Evolutionary conservation across 495 filamentous ascomycete genomes (phyloP).

Genomic region (Sabuloglossum arenarium): DNA sequence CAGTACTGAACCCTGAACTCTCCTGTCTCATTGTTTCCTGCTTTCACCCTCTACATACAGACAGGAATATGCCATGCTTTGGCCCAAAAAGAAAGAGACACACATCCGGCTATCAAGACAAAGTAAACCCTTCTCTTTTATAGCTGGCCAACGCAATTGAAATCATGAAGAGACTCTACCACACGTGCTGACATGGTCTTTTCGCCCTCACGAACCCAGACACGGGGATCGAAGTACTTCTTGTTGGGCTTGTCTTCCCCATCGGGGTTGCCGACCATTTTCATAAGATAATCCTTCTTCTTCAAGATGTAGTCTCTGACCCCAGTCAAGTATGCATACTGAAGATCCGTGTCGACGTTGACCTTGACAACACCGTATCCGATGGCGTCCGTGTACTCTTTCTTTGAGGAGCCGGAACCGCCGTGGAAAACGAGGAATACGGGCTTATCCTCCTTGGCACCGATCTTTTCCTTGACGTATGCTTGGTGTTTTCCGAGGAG

Average conservation of each 20-base stretch:
- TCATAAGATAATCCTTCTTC: slow-evolving; percentile 86
- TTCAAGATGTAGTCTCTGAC: slow-evolving; percentile 81
- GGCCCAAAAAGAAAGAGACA: neutral
- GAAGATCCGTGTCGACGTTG: slow-evolving; percentile 78
- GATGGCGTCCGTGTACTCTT: slow-evolving; percentile 77
- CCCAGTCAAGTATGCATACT: slow-evolving; percentile 72
- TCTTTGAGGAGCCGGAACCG: slow-evolving; percentile 72
- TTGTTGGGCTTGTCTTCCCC: slow-evolving; percentile 96
- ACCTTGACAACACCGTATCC: slow-evolving; percentile 94
- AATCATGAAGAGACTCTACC: slow-evolving; percentile 63
- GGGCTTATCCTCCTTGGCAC: slow-evolving; percentile 55
- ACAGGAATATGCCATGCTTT: neutral
- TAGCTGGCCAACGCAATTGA: slow-evolving; percentile 71
- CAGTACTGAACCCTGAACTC: too few species aligned
- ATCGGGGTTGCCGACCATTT: slow-evolving; percentile 83
- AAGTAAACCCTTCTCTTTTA: slow-evolving; percentile 24
- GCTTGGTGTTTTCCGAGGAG: slow-evolving; percentile 86
- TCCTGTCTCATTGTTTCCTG: too few species aligned
- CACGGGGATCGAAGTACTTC: slow-evolving; percentile 80
- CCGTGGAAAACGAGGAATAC: slow-evolving; percentile 99
- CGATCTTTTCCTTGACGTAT: slow-evolving; percentile 58
- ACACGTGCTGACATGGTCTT: slow-evolving; percentile 85
- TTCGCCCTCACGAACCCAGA: slow-evolving; percentile 88
- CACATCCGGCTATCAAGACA: neutral
- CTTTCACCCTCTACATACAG: too few species aligned